Evolutionary conservation across 2,329 filamentous ascomycete species (phyloP).

Genomic region (Aspergillus sp.): DNA sequence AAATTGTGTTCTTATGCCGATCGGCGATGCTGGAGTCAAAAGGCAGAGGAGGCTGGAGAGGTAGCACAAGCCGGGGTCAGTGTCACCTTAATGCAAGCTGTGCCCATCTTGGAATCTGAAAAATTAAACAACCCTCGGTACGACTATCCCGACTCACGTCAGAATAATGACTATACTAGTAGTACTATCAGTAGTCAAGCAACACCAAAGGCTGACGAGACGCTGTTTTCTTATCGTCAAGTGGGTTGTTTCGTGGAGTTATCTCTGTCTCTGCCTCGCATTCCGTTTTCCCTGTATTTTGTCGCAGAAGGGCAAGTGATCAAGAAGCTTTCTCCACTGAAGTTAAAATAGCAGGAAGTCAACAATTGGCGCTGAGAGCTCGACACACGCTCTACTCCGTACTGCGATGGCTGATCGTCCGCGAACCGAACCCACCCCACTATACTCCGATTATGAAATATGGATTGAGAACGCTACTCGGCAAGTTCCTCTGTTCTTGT

Average conservation of each 20-base stretch:
- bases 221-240: too few species aligned
- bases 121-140: not conserved
- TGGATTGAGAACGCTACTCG: not conserved
- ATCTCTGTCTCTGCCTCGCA: not conserved
- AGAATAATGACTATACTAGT: not conserved
- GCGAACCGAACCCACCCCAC: conserved; percentile 17
- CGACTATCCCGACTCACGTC: not conserved
- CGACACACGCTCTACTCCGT: not conserved
- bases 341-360: conserved; percentile 8
- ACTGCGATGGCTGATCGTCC: conserved; percentile 11
- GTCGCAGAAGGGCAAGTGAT: not conserved
- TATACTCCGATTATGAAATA: not conserved
- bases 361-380: not conserved
- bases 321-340: conserved; percentile 18
- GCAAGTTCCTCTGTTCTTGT: not conserved
- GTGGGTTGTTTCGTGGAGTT: not conserved
- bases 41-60: not conserved
- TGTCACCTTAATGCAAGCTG: conserved; percentile 6
- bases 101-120: not conserved
- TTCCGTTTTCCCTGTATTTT: too few species aligned
- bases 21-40: conserved; percentile 2
- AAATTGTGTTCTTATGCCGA: conserved; percentile 11
- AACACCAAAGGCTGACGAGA: not conserved
- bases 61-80: not conserved
- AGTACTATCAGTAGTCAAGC: not conserved